Conservation (phyloP, 257 asterid species). For the Cordia subcordata region DNA sequence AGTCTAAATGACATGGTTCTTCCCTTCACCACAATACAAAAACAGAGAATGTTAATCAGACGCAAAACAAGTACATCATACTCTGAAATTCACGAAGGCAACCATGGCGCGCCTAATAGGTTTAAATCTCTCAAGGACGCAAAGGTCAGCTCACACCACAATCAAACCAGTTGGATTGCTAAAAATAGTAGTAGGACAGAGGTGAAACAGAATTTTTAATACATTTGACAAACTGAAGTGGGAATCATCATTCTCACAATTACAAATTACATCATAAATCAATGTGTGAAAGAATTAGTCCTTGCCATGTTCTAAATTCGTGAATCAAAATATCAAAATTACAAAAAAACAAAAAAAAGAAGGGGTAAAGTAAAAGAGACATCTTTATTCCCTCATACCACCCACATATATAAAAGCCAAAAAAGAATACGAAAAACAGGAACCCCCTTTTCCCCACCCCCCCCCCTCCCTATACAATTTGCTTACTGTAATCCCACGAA, state of each 20-base stretch:
- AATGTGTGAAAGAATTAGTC: slow-evolving; percentile 37
- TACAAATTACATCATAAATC: slow-evolving; percentile 14
- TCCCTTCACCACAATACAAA: not conserved
- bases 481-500: slow-evolving; percentile 22
- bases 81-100: too few relatives aligned
- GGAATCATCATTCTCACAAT: slow-evolving; percentile 12
- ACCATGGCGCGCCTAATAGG: too few relatives aligned
- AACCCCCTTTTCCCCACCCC: slow-evolving; percentile 23
- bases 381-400: slow-evolving; percentile 57
- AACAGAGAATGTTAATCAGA: not conserved
- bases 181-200: slow-evolving; percentile 1
- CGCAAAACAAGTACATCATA: not conserved
- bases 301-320: slow-evolving; percentile 31
- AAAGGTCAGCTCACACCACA: too few relatives aligned
- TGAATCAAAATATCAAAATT: slow-evolving; percentile 27
- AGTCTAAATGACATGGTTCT: not conserved
- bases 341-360: too few relatives aligned
- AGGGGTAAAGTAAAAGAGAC: slow-evolving; percentile 66
- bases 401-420: slow-evolving; percentile 43
- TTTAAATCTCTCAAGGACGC: too few relatives aligned
- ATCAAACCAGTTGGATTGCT: too few relatives aligned
- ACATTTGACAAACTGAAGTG: slow-evolving; percentile 18
- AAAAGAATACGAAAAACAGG: slow-evolving; percentile 20
- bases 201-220: slow-evolving; percentile 6
- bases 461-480: slow-evolving; percentile 54